Evolutionary conservation across 2,329 filamentous ascomycete species (phyloP), one percentile per base, ranked within the genome.

Genomic region (Phialocephala sp.): DNA sequence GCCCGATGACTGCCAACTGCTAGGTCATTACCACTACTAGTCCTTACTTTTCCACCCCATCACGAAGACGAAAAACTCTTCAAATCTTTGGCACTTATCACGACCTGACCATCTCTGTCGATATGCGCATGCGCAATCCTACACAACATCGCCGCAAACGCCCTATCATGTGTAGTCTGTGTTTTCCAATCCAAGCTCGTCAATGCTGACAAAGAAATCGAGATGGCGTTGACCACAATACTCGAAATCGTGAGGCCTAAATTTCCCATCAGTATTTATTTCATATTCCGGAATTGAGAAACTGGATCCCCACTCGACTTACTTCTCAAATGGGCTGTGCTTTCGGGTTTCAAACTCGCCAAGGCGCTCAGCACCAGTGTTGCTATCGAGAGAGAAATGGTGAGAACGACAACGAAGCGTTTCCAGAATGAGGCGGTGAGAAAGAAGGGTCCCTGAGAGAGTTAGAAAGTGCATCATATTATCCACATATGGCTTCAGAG

Each of bases 121-220:
- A 54, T n/a, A 62, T 71, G 67, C 39, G 71, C 45, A 63, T 71
- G 72, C 5, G 63, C 52, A 43, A 72, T 52, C 55, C 66, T 70
- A 15, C 57, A 18, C 24, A 74, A 22, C 62, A 69, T 66, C 59
- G 63, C 59, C 4, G 71, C 71, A 64, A 74, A 74, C 2, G 65
- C 57, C 12, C 61, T 52, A 45, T 74, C 70, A 59, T 69, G 64
- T n/a, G 68, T 72, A 4, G 60, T 50, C 36, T 72, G 41, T 6
- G 52, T 67, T 52, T 71, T 68, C 72, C 72, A 74, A 55, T 74
- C 72, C 18, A 74, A 55, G 43, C 68, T 71, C 0, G 72, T 74
- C 15, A 73, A 65, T 0, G 72, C 72, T 0, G 72, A 69, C 0
- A 74, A 61, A 1, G 66, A 50, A 1, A 74, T 63, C 0, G 70